phyloP scores from a whole-genome alignment of 352 stramenopile species.

The Pythium brachiatum region DNA sequence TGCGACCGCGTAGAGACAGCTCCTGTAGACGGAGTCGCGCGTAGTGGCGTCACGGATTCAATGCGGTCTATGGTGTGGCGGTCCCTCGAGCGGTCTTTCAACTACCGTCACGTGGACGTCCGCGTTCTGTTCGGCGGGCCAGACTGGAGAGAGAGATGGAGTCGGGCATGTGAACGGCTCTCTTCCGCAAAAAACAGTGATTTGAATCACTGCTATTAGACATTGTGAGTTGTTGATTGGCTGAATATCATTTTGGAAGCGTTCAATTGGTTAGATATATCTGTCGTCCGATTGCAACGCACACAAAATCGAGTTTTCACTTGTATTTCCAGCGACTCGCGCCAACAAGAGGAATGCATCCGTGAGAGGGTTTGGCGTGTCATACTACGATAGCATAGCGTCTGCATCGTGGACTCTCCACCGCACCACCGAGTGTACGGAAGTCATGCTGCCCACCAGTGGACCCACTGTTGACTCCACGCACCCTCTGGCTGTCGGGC shows the following conservation, averaged over 20 bases:
- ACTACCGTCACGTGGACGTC: background rate
- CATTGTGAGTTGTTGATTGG: background rate
- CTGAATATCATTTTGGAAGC: background rate
- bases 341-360: too few species aligned
- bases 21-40: background rate
- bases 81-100: too few species aligned
- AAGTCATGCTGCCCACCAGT: too few species aligned
- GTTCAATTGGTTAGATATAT: background rate
- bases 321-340: too few species aligned
- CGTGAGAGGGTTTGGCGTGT: too few species aligned
- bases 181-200: background rate
- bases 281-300: background rate
- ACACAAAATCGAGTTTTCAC: background rate
- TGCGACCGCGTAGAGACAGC: background rate
- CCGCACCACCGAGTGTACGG: too few species aligned
- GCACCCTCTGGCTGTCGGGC: too few species aligned
- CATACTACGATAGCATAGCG: too few species aligned
- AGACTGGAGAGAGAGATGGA: background rate
- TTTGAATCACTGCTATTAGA: too few species aligned
- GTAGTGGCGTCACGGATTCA: background rate
- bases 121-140: background rate
- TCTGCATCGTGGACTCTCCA: too few species aligned
- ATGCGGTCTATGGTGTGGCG: background rate
- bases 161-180: conserved; percentile 1
- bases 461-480: too few species aligned